phyloP scores from a whole-genome alignment of 257 asterid species.

The Scutellaria minor region DNA sequence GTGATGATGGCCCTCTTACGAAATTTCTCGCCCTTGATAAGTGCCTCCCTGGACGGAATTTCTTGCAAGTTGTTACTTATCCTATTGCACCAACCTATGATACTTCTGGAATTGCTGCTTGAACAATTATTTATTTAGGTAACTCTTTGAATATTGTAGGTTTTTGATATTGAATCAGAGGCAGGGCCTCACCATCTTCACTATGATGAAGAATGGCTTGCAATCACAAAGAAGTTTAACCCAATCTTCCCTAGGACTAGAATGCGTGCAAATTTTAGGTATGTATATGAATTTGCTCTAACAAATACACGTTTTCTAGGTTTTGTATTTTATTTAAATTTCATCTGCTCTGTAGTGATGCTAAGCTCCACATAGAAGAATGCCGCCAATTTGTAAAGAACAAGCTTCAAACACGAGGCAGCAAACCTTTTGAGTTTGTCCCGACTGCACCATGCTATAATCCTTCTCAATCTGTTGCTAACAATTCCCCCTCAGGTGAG shows the following conservation, averaged over 20 bases:
- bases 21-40: slow-evolving; percentile 67
- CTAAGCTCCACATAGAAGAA: slow-evolving; percentile 52
- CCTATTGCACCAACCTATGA: slow-evolving; percentile 21
- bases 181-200: slow-evolving; percentile 82
- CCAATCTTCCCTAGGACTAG: slow-evolving; percentile 68
- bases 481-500: slow-evolving; percentile 58
- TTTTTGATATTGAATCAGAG: slow-evolving; percentile 77
- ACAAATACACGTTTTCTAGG: slow-evolving; percentile 13
- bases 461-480: slow-evolving; percentile 50
- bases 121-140: slow-evolving; percentile 31
- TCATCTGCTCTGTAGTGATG: slow-evolving; percentile 54
- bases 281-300: slow-evolving; percentile 27
- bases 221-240: slow-evolving; percentile 79
- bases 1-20: slow-evolving; percentile 60
- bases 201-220: slow-evolving; percentile 98
- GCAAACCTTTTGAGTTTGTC: slow-evolving; percentile 74
- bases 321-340: slow-evolving; percentile 22
- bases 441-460: slow-evolving; percentile 69
- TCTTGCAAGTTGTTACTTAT: slow-evolving; percentile 69
- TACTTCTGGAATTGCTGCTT: slow-evolving; percentile 21
- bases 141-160: slow-evolving; percentile 46
- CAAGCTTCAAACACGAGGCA: slow-evolving; percentile 67
- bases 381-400: slow-evolving; percentile 65
- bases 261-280: slow-evolving; percentile 63
- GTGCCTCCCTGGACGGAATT: slow-evolving; percentile 61